phyloP scores from a whole-genome alignment of 352 stramenopile species.

The Globisporangium yorkense region DNA sequence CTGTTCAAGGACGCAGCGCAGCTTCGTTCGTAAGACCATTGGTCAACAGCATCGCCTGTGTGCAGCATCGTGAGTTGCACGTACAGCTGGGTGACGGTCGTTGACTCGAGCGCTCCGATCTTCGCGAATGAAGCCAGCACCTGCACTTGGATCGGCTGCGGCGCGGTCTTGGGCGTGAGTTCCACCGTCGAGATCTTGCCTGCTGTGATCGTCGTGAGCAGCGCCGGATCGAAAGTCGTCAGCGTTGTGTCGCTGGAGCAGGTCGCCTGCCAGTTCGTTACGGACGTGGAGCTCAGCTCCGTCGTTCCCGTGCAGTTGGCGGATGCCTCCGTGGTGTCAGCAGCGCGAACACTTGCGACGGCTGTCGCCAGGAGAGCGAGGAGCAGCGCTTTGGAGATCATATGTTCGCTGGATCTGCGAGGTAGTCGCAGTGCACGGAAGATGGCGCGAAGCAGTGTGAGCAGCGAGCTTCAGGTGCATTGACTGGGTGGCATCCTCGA shows the following conservation, averaged over 20 bases:
- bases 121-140: background rate
- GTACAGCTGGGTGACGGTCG: background rate
- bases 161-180: background rate
- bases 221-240: background rate
- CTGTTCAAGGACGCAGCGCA: background rate
- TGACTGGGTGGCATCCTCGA: too few relatives aligned
- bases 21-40: background rate
- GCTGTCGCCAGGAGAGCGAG: background rate
- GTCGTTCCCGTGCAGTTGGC: background rate
- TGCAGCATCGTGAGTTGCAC: background rate
- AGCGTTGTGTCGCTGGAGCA: constrained; percentile 1
- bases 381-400: background rate
- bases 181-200: background rate
- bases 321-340: too few relatives aligned
- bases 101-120: constrained; percentile 4
- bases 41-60: too few relatives aligned
- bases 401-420: background rate
- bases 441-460: too few relatives aligned
- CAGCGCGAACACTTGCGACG: background rate
- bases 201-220: constrained; percentile 1
- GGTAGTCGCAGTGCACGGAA: too few relatives aligned
- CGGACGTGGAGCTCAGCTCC: constrained; percentile 4
- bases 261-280: background rate
- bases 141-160: background rate
- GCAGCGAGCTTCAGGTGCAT: too few relatives aligned